Conservation (phyloP, 352 stramenopile genomes). For the Phytophthora melonis region DNA sequence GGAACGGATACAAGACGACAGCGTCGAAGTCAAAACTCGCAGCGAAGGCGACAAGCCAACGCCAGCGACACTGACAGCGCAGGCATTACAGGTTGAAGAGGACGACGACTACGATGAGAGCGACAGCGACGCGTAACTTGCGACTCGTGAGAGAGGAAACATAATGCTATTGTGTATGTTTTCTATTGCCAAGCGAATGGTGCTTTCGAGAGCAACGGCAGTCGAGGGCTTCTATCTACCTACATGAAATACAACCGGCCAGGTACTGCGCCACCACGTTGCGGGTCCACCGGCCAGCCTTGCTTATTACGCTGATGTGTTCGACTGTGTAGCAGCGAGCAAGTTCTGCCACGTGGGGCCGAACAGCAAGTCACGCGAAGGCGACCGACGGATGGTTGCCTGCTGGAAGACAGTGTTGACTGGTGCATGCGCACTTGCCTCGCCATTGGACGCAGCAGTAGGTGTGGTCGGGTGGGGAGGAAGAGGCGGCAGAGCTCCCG, state of each 20-base stretch:
- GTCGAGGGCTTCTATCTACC: constrained; percentile 33
- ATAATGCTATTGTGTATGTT: constrained; percentile 21
- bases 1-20: constrained; percentile 12
- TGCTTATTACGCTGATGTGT: constrained; percentile 37
- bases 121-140: constrained; percentile 55
- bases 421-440: constrained; percentile 14
- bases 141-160: not conserved
- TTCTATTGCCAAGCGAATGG: constrained; percentile 40
- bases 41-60: constrained; percentile 7
- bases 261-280: constrained; percentile 25
- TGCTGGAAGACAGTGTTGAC: constrained; percentile 29
- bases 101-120: constrained; percentile 84
- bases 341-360: constrained; percentile 79
- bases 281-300: constrained; percentile 8
- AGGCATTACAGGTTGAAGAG: constrained; percentile 56
- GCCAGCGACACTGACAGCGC: constrained; percentile 4
- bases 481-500: constrained; percentile 24
- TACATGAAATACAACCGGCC: constrained; percentile 33
- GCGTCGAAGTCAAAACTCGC: not conserved
- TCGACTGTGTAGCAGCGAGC: constrained; percentile 30
- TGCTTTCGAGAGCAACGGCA: constrained; percentile 23
- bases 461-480: constrained; percentile 29
- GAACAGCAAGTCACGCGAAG: constrained; percentile 74
- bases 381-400: constrained; percentile 63
- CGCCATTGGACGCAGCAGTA: constrained; percentile 18